A percentile compares a stretch with the other conserved stretches of the same genome.
phyloP scores from a whole-genome alignment of 2,329 filamentous ascomycete genomes.

The Monilinia fructigena region DNA sequence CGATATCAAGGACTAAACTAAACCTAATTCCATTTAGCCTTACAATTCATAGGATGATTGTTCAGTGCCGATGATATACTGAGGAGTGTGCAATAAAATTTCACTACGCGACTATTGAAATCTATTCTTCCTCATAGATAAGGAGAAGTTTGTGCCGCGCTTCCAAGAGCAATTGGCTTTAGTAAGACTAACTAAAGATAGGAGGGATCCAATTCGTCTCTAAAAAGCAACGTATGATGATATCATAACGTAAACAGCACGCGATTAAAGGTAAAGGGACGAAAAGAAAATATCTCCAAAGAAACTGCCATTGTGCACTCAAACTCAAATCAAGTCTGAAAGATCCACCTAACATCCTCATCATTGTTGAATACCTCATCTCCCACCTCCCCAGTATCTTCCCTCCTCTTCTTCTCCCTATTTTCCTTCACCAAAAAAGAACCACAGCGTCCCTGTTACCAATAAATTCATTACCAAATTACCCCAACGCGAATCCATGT shows the following conservation, averaged over 20 bases:
- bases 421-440: conserved; percentile 58
- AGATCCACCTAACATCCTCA: conserved; percentile 64
- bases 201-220: neutral
- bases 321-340: conserved; percentile 44
- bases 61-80: too few species aligned
- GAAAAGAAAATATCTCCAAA: neutral
- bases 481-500: conserved; percentile 64
- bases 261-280: neutral
- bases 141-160: neutral
- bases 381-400: conserved; percentile 49
- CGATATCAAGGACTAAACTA: too few species aligned
- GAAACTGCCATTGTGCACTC: neutral
- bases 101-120: too few species aligned
- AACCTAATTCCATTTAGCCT: too few species aligned
- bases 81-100: too few species aligned
- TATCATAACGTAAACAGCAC: neutral
- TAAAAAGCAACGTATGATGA: neutral
- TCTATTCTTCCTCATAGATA: neutral
- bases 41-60: too few species aligned
- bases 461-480: conserved; percentile 60
- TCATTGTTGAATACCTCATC: conserved; percentile 57
- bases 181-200: too few species aligned
- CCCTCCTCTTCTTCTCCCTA: conserved; percentile 46
- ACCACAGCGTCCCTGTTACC: conserved; percentile 54
- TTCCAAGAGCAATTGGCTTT: neutral